A percentile compares a stretch with the other conserved stretches of the same genome.
These are phyloP conservation scores for Eutypella sp. DNA, from an alignment of 2,329 filamentous ascomycete genomes.

Conservation along the genomic window DNA sequence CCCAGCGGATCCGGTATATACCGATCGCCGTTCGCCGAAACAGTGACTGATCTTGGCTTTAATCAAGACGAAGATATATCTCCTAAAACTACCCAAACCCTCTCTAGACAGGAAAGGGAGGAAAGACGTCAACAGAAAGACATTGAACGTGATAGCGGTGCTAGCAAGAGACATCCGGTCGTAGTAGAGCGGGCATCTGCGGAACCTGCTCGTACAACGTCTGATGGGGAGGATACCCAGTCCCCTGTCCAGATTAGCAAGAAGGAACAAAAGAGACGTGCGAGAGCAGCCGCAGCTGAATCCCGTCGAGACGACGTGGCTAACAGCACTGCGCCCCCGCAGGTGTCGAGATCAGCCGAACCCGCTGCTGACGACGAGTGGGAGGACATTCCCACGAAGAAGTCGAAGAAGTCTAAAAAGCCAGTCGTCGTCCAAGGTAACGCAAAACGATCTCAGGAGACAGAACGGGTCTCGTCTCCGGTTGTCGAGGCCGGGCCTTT, in stretches of 20 bases:
- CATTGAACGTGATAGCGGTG: slow-evolving; percentile 21
- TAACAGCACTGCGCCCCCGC: slow-evolving; percentile 8
- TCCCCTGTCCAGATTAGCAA: slow-evolving; percentile 25
- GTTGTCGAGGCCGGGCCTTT: slow-evolving; percentile 7
- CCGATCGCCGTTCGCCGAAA: slow-evolving; percentile 44
- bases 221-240: slow-evolving; percentile 26
- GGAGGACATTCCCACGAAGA: slow-evolving; percentile 19
- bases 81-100: slow-evolving; percentile 16
- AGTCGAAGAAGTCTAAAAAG: slow-evolving; percentile 21
- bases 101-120: slow-evolving; percentile 24
- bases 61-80: slow-evolving; percentile 29
- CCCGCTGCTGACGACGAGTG: slow-evolving; percentile 13
- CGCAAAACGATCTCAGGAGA: slow-evolving; percentile 7
- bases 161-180: slow-evolving; percentile 18
- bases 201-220: slow-evolving; percentile 13
- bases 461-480: slow-evolving; percentile 5
- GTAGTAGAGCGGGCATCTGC: slow-evolving; percentile 11
- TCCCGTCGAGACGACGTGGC: slow-evolving; percentile 19
- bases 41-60: slow-evolving; percentile 36
- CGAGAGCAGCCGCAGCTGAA: slow-evolving; percentile 32
- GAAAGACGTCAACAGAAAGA: slow-evolving; percentile 36
- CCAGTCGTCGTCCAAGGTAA: slow-evolving; percentile 20
- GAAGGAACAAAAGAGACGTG: slow-evolving; percentile 38
- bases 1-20: slow-evolving; percentile 49
- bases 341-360: slow-evolving; percentile 15